A percentile compares a stretch with the other conserved stretches of the same genome.
phyloP scores from a whole-genome alignment of 73 alveolate species.

The Tetrahymena malaccensis region DNA sequence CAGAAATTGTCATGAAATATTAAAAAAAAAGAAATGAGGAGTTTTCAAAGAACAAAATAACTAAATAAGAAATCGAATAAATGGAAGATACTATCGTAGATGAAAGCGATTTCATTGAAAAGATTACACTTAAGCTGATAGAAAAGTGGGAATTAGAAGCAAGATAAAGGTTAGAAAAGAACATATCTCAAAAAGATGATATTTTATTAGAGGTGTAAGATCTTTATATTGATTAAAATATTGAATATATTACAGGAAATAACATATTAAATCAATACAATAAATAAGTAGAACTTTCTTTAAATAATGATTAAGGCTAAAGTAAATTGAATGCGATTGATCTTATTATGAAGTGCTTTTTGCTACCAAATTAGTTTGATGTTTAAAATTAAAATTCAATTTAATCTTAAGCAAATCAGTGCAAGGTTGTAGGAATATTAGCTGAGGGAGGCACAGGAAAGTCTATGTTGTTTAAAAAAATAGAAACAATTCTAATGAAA shows the following conservation, averaged over 20 bases:
- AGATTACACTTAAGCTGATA: neutral
- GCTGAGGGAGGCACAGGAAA: neutral
- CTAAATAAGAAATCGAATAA: neutral
- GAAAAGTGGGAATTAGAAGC: neutral
- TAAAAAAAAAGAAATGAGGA: neutral
- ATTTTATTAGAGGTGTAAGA: neutral
- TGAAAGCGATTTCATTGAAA: neutral
- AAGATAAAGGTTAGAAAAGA: neutral
- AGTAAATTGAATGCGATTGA: neutral
- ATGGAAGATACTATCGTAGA: neutral
- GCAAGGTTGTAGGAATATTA: neutral
- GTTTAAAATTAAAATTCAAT: neutral
- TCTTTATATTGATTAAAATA: neutral
- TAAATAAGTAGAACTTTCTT: neutral
- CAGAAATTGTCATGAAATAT: neutral
- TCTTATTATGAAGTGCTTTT: neutral
- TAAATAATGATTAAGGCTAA: too few relatives aligned
- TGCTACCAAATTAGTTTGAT: neutral
- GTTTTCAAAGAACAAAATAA: neutral
- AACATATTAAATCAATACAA: neutral
- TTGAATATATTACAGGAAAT: neutral
- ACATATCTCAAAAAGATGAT: neutral
- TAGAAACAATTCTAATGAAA: neutral
- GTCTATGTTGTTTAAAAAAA: neutral
- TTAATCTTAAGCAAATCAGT: neutral